Percentiles rank a stretch among this genome's conserved stretches.
Conservation (phyloP, 306 rosid genomes). For the Inga leiocalycina region DNA sequence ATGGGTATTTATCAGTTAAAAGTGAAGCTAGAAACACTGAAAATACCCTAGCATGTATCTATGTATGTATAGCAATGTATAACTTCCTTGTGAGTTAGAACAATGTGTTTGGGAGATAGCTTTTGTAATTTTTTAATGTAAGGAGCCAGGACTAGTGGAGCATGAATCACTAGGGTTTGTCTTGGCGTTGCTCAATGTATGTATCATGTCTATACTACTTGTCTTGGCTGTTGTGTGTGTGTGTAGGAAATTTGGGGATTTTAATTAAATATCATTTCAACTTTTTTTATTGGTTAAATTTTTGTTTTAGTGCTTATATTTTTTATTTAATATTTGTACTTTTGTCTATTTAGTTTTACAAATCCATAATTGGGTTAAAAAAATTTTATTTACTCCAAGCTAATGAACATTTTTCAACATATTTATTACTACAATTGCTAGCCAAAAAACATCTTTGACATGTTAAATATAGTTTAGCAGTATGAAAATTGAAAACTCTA, state of each 20-base stretch:
- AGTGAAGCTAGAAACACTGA: constrained; percentile 19
- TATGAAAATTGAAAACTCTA: too few relatives aligned
- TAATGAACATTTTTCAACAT: background rate
- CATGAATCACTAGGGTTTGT: background rate
- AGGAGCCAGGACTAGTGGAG: background rate
- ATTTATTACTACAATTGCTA: background rate
- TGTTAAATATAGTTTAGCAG: background rate
- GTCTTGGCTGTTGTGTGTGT: background rate
- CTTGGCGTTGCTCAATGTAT: background rate
- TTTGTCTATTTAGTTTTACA: background rate
- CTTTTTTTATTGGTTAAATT: background rate
- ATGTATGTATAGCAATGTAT: background rate
- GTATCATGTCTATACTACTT: background rate
- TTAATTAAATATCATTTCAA: background rate
- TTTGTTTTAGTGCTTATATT: background rate
- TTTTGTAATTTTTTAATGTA: background rate
- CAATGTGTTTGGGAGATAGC: background rate
- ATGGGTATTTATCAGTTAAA: background rate
- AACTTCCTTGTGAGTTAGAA: background rate
- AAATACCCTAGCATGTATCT: background rate
- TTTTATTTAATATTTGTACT: background rate
- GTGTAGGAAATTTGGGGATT: background rate
- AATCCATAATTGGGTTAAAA: background rate
- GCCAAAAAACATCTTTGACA: background rate
- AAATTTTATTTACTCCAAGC: background rate